These are phyloP conservation scores for Colletotrichum gigasporum DNA, from an alignment of 2,329 filamentous ascomycete species.

Conservation along the genomic window DNA sequence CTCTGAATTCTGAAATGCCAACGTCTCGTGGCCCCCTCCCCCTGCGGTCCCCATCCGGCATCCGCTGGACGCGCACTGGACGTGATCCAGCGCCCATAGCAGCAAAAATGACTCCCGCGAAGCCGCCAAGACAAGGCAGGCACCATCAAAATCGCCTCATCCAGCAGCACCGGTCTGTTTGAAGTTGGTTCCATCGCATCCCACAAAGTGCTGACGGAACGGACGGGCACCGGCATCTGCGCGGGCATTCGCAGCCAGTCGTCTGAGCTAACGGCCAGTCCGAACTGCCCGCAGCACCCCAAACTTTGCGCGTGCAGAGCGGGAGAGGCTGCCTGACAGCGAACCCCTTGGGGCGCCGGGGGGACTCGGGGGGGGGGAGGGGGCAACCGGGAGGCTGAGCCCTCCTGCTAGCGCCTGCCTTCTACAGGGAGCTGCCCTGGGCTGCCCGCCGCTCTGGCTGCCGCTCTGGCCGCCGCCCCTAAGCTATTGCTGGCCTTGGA, in stretches of 20 bases:
- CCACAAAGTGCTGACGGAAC: not conserved
- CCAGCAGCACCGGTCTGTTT: constrained; percentile 3
- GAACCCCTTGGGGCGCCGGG: not conserved
- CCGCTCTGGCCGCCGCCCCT: too few relatives aligned
- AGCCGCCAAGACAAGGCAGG: not conserved
- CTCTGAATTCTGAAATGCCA: not conserved
- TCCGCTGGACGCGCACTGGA: not conserved
- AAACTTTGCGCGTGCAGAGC: not conserved
- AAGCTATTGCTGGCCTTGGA: too few relatives aligned
- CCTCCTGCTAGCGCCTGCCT: not conserved
- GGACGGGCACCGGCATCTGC: not conserved
- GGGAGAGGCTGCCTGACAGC: constrained; percentile 15
- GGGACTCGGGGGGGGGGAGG: not conserved
- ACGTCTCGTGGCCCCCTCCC: not conserved
- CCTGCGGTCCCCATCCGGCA: not conserved
- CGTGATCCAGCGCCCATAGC: not conserved
- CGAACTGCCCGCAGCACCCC: not conserved
- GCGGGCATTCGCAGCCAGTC: not conserved
- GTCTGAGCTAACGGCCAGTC: constrained; percentile 26
- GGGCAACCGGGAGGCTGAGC: constrained; percentile 1
- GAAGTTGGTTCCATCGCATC: constrained; percentile 9
- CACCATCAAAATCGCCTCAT: not conserved
- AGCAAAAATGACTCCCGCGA: not conserved
- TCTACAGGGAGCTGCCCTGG: constrained; percentile 4
- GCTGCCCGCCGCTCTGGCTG: not conserved